Evolutionary conservation across 2,329 filamentous ascomycete genomes (phyloP), one percentile per base, ranked within the genome.

Genomic region (Aureobasidium sp.): DNA sequence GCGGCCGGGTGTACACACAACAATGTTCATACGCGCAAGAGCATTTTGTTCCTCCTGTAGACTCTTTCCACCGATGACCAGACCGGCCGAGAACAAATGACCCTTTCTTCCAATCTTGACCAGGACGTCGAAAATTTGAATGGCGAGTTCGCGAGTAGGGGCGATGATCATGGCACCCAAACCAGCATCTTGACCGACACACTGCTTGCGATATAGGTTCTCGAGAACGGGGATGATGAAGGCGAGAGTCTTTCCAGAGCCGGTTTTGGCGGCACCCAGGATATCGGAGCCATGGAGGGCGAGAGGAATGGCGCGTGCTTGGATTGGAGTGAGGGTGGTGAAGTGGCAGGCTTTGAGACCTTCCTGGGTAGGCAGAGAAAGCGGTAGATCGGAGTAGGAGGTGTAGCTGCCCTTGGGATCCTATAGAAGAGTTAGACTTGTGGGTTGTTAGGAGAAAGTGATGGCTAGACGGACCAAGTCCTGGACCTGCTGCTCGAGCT

Each of bases 61-160:
- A 72, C 84, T 92, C 80, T 96, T 96, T 44, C 94, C 94, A 44
- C 94, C 94, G 68, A 97, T 97, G 10, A 99, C 85, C 68, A 97
- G 76, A 0, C 94, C 94, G 0, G 94, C 94, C 0, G 93, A 96
- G 73, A 97, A 97, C 63, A 85, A 81, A 74, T 99, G 93, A 62
- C 79, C 79, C 65, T 93, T 86, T 62, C 90, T 84, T 48, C 94
- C 94, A 62, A 99, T 85, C 74, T 96, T 96, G 64, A 90, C 83
- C 68, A 99, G 76, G 0, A 97, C 93, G 62, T 97, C 89, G 71
- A 97, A 99, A 64, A 96, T 99, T 75, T 99, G 94, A 44, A 95
- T 94, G 0, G 94, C 93, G 61, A 99, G 81, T 77, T 99, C 94
- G 70, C 94, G 87, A 8, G 94, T 99, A 0, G 94, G 94, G 0